Percentiles rank a stretch among this genome's conserved stretches.
phyloP scores from a whole-genome alignment of 1,284 basidiomycete species.

The Leccinum huronense region DNA sequence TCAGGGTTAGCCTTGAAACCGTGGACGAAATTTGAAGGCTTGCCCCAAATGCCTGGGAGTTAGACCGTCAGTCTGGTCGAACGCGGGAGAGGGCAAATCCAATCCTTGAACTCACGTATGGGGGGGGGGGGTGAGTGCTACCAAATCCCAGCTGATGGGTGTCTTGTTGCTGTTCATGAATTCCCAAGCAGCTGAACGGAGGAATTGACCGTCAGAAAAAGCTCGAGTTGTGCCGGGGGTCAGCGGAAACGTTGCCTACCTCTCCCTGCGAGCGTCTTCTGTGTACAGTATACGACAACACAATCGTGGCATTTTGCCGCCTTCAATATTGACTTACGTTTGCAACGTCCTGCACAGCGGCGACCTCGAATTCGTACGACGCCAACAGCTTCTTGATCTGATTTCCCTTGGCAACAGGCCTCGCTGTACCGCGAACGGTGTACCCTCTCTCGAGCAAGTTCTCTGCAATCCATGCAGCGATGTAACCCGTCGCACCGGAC shows the following conservation, averaged over 20 bases:
- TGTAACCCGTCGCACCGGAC: background rate
- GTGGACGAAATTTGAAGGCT: no score
- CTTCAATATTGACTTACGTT: constrained; percentile 41
- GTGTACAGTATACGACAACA: no score
- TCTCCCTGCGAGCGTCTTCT: constrained; percentile 66
- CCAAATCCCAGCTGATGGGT: constrained; percentile 51
- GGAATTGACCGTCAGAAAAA: no score
- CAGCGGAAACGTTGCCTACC: constrained; percentile 34
- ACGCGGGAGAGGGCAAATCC: no score
- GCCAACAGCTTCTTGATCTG: background rate
- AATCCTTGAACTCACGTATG: no score
- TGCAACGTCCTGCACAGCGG: background rate
- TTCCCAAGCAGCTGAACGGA: constrained; percentile 53
- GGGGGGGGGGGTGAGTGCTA: constrained; percentile 58
- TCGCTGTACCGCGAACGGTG: background rate
- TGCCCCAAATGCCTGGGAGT: no score
- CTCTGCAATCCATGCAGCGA: background rate
- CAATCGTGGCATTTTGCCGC: constrained; percentile 47
- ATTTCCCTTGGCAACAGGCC: background rate
- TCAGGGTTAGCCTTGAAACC: no score
- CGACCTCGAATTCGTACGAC: background rate
- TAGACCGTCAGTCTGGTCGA: no score
- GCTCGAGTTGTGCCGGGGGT: background rate
- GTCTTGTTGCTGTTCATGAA: constrained; percentile 36
- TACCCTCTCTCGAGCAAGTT: background rate